phyloP scores from a whole-genome alignment of 2,329 filamentous ascomycete species.

The Teratosphaeria nubilosa region DNA sequence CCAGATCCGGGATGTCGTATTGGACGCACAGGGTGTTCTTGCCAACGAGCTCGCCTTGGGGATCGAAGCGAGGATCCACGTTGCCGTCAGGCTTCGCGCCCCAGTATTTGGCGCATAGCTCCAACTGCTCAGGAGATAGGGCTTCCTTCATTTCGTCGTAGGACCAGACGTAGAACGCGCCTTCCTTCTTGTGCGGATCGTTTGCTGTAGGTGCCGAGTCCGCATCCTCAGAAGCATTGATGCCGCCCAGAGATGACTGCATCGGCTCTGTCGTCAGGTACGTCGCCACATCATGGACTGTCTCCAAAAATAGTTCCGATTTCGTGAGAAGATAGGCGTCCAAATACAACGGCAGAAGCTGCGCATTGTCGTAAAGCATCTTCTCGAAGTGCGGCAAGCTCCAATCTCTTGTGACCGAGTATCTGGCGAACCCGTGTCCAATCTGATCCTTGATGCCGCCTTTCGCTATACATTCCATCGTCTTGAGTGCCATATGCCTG shows the following conservation, averaged over 20 bases:
- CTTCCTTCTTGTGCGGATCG: constrained; percentile 75
- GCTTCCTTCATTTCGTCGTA: constrained; percentile 73
- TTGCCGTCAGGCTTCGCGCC: constrained; percentile 78
- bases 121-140: constrained; percentile 57
- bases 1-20: constrained; percentile 57
- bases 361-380: constrained; percentile 86
- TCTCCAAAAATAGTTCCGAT: constrained; percentile 63
- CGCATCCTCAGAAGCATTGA: constrained; percentile 81
- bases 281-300: constrained; percentile 72
- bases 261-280: constrained; percentile 70
- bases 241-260: constrained; percentile 58
- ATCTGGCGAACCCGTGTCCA: constrained; percentile 69
- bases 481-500: constrained; percentile 68
- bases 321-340: constrained; percentile 69
- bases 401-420: constrained; percentile 88
- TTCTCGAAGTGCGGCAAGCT: constrained; percentile 94
- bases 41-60: constrained; percentile 87
- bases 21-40: constrained; percentile 77
- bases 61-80: constrained; percentile 69
- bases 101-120: constrained; percentile 74
- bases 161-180: constrained; percentile 93
- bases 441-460: constrained; percentile 66
- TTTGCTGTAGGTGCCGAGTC: constrained; percentile 68
- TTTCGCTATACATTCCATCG: constrained; percentile 65
- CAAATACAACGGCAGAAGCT: constrained; percentile 72